phyloP scores from a whole-genome alignment of 2,329 filamentous ascomycete species.

The Mycogone perniciosa region DNA sequence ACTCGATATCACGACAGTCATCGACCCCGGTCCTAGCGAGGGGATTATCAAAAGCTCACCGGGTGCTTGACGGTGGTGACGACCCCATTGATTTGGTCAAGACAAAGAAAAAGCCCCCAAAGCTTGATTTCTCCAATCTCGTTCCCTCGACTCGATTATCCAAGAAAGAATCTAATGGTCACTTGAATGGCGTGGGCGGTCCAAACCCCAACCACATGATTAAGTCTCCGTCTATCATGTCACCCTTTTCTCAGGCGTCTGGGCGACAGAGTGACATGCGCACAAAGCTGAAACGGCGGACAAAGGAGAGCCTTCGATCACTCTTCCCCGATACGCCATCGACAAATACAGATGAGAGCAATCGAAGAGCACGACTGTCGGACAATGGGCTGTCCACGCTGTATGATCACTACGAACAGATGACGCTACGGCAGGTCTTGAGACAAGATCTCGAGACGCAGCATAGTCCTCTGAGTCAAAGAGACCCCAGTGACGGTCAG shows the following conservation, averaged over 20 bases:
- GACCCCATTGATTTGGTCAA: slow-evolving; percentile 19
- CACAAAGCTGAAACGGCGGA: slow-evolving; percentile 29
- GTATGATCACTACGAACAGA: slow-evolving; percentile 54
- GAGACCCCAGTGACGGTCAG: background rate
- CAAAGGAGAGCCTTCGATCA: slow-evolving; percentile 30
- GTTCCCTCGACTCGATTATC: slow-evolving; percentile 28
- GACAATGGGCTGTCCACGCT: slow-evolving; percentile 40
- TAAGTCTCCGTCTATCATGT: slow-evolving; percentile 38
- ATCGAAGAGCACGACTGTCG: slow-evolving; percentile 10
- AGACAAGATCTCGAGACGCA: slow-evolving; percentile 18
- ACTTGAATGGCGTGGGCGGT: slow-evolving; percentile 28
- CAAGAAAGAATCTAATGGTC: slow-evolving; percentile 23
- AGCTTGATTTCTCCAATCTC: slow-evolving; percentile 43
- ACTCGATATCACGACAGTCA: slow-evolving; percentile 54
- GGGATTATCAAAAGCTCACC: slow-evolving; percentile 43
- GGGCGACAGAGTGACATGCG: slow-evolving; percentile 20
- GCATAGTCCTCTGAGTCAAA: background rate
- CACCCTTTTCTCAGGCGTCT: slow-evolving; percentile 27
- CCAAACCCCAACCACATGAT: slow-evolving; percentile 30
- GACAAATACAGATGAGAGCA: slow-evolving; percentile 23
- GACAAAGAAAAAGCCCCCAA: slow-evolving; percentile 39
- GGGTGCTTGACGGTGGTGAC: slow-evolving; percentile 40
- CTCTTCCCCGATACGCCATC: slow-evolving; percentile 17
- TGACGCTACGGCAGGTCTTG: slow-evolving; percentile 41
- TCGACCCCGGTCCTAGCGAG: slow-evolving; percentile 54